Percentiles rank a stretch among this genome's conserved stretches.
Evolutionary conservation across 2,329 filamentous ascomycete species (phyloP).

Genomic region (Exophiala calicioides): DNA sequence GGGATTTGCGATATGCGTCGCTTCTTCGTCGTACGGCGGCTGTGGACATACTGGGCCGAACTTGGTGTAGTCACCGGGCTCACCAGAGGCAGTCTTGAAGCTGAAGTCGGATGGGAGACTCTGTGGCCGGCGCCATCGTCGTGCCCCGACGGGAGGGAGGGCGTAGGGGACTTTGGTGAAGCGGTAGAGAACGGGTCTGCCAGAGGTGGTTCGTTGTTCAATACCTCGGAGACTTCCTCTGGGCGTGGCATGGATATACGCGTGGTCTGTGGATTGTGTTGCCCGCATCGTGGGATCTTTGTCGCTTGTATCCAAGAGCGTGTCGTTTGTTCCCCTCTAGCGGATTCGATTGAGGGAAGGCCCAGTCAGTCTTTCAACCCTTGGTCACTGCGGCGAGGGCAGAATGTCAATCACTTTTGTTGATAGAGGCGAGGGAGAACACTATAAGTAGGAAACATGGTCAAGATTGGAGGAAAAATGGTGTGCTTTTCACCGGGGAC

Average conservation of each 20-base stretch:
- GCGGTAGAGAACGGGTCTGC: slow-evolving; percentile 32
- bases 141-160: slow-evolving; percentile 40
- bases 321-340: too few species aligned
- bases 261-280: slow-evolving; percentile 25
- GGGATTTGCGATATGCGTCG: slow-evolving; percentile 31
- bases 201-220: slow-evolving; percentile 21
- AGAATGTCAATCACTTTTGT: neutral
- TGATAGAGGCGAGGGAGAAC: neutral
- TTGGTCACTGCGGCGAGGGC: neutral
- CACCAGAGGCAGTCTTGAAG: slow-evolving; percentile 32
- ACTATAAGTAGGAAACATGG: neutral
- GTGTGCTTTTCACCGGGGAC: neutral
- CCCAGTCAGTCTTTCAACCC: too few species aligned
- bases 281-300: slow-evolving; percentile 22
- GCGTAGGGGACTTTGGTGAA: slow-evolving; percentile 44
- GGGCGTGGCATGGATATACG: slow-evolving; percentile 26
- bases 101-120: slow-evolving; percentile 35
- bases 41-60: slow-evolving; percentile 47
- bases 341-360: too few species aligned
- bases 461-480: neutral
- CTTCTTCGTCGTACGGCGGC: slow-evolving; percentile 33
- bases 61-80: slow-evolving; percentile 41
- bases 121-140: slow-evolving; percentile 43
- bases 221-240: slow-evolving; percentile 27
- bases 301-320: too few species aligned